Evolutionary conservation across 2,329 filamentous ascomycete genomes (phyloP), one percentile per base, ranked within the genome.

Genomic region (Cadophora gregata): DNA sequence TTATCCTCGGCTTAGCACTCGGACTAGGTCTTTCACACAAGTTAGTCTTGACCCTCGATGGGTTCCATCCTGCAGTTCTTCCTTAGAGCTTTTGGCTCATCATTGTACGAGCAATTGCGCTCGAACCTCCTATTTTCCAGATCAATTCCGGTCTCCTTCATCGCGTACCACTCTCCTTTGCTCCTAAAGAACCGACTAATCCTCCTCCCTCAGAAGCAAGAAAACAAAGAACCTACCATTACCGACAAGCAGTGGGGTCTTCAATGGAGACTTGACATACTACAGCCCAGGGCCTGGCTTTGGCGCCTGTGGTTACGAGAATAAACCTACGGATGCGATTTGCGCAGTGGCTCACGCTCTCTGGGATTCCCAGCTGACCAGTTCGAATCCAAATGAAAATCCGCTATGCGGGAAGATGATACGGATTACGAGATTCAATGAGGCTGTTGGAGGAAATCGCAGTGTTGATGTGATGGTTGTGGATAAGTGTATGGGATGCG

Each of bases 241-340:
- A 8, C 85, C 85, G 2, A 80, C 79, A 27, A 81, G 84, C 64
- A 80, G 81, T 12, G 80, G 82, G 1, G 82, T 83, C 0, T 87
- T 86, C 72, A 83, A 80, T 4, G 90, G 89, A 62, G 88, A 92
- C 59, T 77, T 92, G 60, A 93, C 90, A 0, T 94, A 88, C 79
- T 94, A 91, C 77, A 79, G 81, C 21, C 86, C 90, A 0, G 81
- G 78, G 10, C 86, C 89, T n/a, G 81, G 78, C 3, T 81, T 92
- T 4, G 91, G 92, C 14, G 88, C 91, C 0, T 95, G 92, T 75
- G 92, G 91, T 5, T 78, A 84, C 36, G 82, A 79, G 1, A 87
- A 85, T 62, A 78, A 75, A 1, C 80, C 82, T 8, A 78, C 76
- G 8, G 89, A 93, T 65, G 75, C 83, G 65, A 85, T 94, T 48